Base-by-base conservation (phyloP, 2,329 filamentous ascomycete species). In the Didymellaceae sp. region DNA sequence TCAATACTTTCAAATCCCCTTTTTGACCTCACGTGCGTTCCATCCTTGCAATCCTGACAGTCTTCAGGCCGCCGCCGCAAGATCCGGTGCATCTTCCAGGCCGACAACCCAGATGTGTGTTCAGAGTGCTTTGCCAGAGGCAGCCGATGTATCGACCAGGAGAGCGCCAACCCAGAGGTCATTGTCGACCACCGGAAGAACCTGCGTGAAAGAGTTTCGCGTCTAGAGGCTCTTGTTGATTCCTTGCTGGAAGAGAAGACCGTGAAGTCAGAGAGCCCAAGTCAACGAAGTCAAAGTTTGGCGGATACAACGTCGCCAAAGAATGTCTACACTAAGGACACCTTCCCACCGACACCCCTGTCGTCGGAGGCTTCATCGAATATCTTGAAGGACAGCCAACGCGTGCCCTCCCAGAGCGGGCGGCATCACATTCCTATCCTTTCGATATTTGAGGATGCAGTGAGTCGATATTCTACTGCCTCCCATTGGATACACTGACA, bases 51-150 rank as follows among this genome's bases (percentile, higher is more conserved):
- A 22, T 33, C 60, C 69, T 73, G 54, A 74, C 58, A 6, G 14
- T 37, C 18, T 32, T 25, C 42, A 73, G 80, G 79, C 50, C 75
- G 77, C 31, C 74, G 78, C 28, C 75, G 79, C 41, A 81, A 80
- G 65, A 78, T 80, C 21, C 73, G 74, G 43, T 82, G 79, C 62
- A 74, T 77, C 42, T 78, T 72, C 47, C 66, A 67, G 20, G 52
- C 67, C n/a, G 71, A 72, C 28, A 74, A 70, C 40, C 68, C 71
- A 10, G 62, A 70, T 18, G 62, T 72, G 42, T 81, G 77, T 60
- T 73, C 72, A 22, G 76, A 75, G 57, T 81, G 79, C 65, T 72
- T 71, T 40, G 65, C 74, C 25, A 75, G 79, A 44, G 74, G 72
- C 4, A 75, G 73, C 22, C 60, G 66, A 37, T 82, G 79, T 63